Percentiles rank a stretch among this genome's conserved stretches.
Conservation (phyloP, 305 asterid species). For the Fraxinus paxiana region DNA sequence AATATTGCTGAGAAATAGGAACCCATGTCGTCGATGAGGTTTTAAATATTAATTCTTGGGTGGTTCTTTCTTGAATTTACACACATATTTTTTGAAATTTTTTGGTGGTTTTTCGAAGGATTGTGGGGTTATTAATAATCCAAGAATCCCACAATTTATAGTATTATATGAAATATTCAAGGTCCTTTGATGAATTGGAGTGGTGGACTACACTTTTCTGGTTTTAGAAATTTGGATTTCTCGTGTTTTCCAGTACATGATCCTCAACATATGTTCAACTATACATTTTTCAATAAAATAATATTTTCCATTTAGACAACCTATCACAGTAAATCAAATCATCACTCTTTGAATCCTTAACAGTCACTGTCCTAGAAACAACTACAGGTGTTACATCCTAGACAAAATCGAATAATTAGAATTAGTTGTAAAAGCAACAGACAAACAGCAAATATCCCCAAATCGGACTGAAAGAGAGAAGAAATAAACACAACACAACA, state of each 20-base stretch:
- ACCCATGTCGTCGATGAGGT: not conserved
- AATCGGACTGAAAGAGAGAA: not conserved
- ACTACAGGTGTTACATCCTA: not conserved
- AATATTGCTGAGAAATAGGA: not conserved
- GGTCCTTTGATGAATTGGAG: not conserved
- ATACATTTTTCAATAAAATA: too few species aligned
- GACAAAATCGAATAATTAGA: not conserved
- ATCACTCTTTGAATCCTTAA: not conserved
- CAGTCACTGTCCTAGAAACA: not conserved
- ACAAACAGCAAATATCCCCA: not conserved
- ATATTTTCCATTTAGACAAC: not conserved
- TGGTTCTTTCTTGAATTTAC: not conserved
- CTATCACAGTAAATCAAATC: not conserved
- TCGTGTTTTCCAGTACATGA: not conserved
- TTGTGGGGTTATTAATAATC: constrained; percentile 1
- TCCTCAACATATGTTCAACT: not conserved
- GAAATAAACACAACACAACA: not conserved
- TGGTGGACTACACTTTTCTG: not conserved
- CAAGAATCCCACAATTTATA: not conserved
- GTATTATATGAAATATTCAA: not conserved
- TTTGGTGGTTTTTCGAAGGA: not conserved
- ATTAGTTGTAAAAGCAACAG: not conserved
- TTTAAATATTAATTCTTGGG: not conserved
- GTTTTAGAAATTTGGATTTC: not conserved
- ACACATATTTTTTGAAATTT: not conserved